phyloP scores from a whole-genome alignment of 805 yeast species.

The Wickerhamiella allomyrinae region DNA sequence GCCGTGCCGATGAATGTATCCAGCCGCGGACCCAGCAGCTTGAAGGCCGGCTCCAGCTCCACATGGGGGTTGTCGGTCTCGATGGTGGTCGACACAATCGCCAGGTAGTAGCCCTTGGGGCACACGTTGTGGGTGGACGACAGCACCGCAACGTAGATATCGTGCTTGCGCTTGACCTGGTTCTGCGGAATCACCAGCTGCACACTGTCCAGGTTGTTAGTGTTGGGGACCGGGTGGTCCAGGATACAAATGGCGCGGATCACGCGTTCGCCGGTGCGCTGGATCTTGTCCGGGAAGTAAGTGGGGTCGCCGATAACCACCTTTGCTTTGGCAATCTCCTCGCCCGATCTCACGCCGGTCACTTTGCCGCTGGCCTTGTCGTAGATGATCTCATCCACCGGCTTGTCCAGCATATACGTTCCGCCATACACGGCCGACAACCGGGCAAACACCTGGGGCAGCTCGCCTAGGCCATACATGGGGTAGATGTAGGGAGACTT shows the following conservation, averaged over 20 bases:
- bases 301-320: conserved; percentile 95
- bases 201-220: conserved; percentile 70
- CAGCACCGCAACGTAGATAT: conserved; percentile 83
- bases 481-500: conserved; percentile 95
- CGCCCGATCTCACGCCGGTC: conserved; percentile 77
- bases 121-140: conserved; percentile 84
- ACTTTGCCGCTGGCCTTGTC: conserved; percentile 51
- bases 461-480: conserved; percentile 88
- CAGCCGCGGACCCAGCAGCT: conserved; percentile 59
- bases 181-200: conserved; percentile 95
- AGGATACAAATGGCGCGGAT: conserved; percentile 79
- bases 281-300: conserved; percentile 76
- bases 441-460: conserved; percentile 98
- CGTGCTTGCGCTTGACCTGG: conserved; percentile 84
- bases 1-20: conserved; percentile 92
- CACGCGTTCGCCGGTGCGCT: conserved; percentile 56
- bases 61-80: conserved; percentile 88
- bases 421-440: conserved; percentile 96
- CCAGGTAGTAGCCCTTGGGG: conserved; percentile 77
- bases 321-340: conserved; percentile 85
- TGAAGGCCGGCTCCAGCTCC: conserved; percentile 89
- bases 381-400: conserved; percentile 77
- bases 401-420: conserved; percentile 94
- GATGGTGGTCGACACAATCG: conserved; percentile 84
- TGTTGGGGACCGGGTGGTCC: conserved; percentile 77